Base-by-base conservation (phyloP, 495 filamentous ascomycete genomes). In the Lepidopterella palustris region DNA sequence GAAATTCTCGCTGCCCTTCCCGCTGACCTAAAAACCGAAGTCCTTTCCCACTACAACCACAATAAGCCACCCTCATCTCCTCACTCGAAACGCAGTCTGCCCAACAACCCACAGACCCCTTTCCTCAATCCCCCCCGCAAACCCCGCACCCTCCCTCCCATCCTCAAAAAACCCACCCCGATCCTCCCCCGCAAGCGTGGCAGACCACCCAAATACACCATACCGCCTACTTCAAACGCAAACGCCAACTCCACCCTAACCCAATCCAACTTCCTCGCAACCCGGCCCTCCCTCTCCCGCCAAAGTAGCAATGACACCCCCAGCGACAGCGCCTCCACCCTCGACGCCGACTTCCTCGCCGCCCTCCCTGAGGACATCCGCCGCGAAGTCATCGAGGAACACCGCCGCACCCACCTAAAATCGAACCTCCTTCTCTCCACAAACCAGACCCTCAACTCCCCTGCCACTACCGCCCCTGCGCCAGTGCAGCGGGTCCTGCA, bases 361-460 rank as follows among this genome's bases (percentile, higher is more conserved):
- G 90, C 89, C 21, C 75, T 96, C 0, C 91, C 91, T 0, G 84
- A 87, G 55, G 88, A 95, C 53, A 80, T 96, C 50, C 83, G 89
- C 31, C 72, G 71, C 21, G 91, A 96, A 74, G 78, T 96, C 13
- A 70, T 95, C 8, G 83, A 79, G 5, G 85, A 96, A 64, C 84
- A 89, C 58, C 77, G 78, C 10, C 82, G 83, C 15, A 73, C 78
- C 0, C 81, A 78, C 9, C 74, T 84, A 10, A 66, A 62, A 82
- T 57, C 75, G 73, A 57, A 72, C 63, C 27, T 65, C 84, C 11
- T 63, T 0, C 11, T 63, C 20, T 4, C 10, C 8, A 24, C 24
- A n/a, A 52, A 40, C n/a, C n/a, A 52, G 31, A 10, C 42, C 23
- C 35, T 15, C 15, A 13, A 25, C 50, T 32, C 31, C 24, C 3